These are phyloP conservation scores for Crotalaria pallida DNA, from an alignment of 306 rosid species.

Conservation along the genomic window DNA sequence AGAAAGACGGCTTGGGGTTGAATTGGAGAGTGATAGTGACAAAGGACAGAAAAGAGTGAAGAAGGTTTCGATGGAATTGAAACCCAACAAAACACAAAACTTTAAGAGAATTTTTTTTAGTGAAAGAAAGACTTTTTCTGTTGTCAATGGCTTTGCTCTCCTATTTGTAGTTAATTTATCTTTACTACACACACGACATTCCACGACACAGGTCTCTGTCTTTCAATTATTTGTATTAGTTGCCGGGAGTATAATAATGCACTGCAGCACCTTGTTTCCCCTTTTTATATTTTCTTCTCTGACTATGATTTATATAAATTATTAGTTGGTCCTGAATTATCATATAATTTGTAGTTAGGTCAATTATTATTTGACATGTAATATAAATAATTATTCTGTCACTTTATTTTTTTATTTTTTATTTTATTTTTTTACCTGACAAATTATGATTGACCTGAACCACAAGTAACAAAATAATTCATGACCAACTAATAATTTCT, in stretches of 20 bases:
- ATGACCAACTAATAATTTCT: too few relatives aligned
- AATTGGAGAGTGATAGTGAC: conserved; percentile 22
- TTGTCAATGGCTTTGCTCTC: conserved; percentile 23
- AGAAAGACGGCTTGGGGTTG: not conserved
- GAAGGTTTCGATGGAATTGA: conserved; percentile 22
- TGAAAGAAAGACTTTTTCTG: conserved; percentile 11
- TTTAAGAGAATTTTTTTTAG: conserved; percentile 31
- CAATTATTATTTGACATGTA: too few relatives aligned
- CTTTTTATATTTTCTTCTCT: conserved; percentile 10
- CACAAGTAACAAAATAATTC: too few relatives aligned
- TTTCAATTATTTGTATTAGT: not conserved
- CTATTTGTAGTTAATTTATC: conserved; percentile 31
- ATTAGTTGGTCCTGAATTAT: too few relatives aligned
- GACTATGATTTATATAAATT: too few relatives aligned
- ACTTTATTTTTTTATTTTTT: too few relatives aligned
- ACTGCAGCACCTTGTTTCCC: conserved; percentile 1
- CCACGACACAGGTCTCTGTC: conserved; percentile 9
- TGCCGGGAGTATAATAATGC: conserved; percentile 4
- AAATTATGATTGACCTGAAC: too few relatives aligned
- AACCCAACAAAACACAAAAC: conserved; percentile 35
- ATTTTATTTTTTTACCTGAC: too few relatives aligned
- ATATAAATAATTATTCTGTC: too few relatives aligned
- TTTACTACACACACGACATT: conserved; percentile 22
- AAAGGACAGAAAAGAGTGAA: conserved; percentile 42
- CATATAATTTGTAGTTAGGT: too few relatives aligned